Base-by-base conservation (phyloP, 164 flowering plant genomes). In the Annona squamosa region DNA sequence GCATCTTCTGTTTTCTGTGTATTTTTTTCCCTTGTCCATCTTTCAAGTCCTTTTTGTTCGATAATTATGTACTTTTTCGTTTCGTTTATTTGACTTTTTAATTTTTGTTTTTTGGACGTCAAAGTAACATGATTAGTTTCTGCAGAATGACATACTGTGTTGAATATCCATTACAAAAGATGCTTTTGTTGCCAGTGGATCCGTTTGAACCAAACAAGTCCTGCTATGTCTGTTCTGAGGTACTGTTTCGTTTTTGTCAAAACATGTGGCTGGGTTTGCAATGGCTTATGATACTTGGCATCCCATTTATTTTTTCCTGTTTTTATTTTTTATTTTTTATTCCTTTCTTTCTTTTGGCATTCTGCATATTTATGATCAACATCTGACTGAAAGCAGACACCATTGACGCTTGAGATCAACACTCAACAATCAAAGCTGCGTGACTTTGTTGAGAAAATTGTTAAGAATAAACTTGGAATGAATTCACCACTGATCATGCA, bases 211-310 rank as follows among this genome's bases (percentile, higher is more conserved):
- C 97, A 16, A 92, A 90, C 84, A 89, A 86, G 73, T 82, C 93
- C 26, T 94, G 98, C 80, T 94, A 88, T 80, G 97, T 94, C 73
- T 94, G 98, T 84, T 94, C 98, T 59, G 89, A 91, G 94, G 98
- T 92, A 76, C 46, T 63, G 17, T 3, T 6, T 52, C 9, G 13
- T 52, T 16, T 7, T 52, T 52, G 3, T 0, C 9, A 9, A 16
- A 52, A 52, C 59, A 52, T 52, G 59, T 16, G 3, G 59, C 9
- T 52, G 37, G 37, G 37, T 26, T 26, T 26, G 37, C 37, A 26
- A 26, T 26, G 37, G 37, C 37, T 26, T 26, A 26, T 26, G 37
- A 26, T 26, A 26, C 37, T 26, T 26, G 37, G 37, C 59, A 9
- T 52, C 13, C 9, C 7, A 37, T 56, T 41, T 74, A 69, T 65